Evolutionary conservation across 2,329 filamentous ascomycete species (phyloP), one percentile per base, ranked within the genome.

Genomic region (Apiospora hydei): DNA sequence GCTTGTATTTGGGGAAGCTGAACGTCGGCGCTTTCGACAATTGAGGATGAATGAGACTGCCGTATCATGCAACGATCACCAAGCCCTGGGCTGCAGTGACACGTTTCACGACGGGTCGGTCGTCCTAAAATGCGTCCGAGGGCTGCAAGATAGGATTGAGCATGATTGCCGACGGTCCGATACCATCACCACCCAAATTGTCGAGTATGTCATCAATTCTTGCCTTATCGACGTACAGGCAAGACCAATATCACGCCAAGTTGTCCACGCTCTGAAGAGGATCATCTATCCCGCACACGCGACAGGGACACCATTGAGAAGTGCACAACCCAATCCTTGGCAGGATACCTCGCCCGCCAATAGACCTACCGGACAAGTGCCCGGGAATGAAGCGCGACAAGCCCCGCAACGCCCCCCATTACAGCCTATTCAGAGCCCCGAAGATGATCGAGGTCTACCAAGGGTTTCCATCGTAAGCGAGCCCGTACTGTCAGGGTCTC

Each of bases 231-330:
- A 11, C 0, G 2, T 1, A 0, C 2, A 30, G 4, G 16, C 6
- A 13, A 6, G 53, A 13, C 16, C 6, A 1, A 8, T 2, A 4
- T 16, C 30, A 4, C 5, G 0, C 1, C 1, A 38, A 3, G 8
- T 61, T 38, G 13, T 7, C 16, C 1, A 16, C 14, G 18, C 10
- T 1, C 5, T 61, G 16, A 21, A 7, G 21, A n/a, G 21, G 3
- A 61, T 21, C 21, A 4, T 16, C 24, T 30, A 53, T 13, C 26
- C 24, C n/a, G n/a, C n/a, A n/a, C n/a, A n/a, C n/a, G n/a, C n/a
- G n/a, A n/a, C n/a, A n/a, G n/a, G n/a, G n/a, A n/a, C 24, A 53
- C 13, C 11, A 1, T 53, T 24, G 24, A 30, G 11, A 11, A 18
- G 11, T 16, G 13, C 51, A 16, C 1, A 13, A 16, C 13, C 24